Evolutionary conservation across 192 early-diverging fungal genomes (phyloP).

Genomic region (Mycoemilia scoparia): DNA sequence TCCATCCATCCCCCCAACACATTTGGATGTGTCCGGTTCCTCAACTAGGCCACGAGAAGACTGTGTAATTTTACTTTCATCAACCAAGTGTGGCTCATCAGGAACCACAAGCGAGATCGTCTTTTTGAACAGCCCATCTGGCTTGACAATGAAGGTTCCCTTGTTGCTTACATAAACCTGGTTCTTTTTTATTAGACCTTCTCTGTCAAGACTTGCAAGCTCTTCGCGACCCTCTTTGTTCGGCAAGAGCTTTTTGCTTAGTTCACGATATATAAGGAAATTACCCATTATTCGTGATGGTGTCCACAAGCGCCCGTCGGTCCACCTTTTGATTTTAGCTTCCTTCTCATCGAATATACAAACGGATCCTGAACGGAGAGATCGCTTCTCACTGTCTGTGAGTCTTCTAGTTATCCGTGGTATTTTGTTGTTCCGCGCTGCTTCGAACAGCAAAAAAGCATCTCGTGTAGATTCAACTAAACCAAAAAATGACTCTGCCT

Average conservation of each 20-base stretch:
- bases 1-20: too few relatives aligned
- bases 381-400: constrained; percentile 49
- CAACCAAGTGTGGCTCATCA: constrained; percentile 17
- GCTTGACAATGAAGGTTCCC: constrained; percentile 27
- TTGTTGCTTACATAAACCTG: constrained; percentile 16
- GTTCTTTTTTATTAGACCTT: constrained; percentile 1
- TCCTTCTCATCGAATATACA: constrained; percentile 76
- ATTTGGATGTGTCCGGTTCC: too few relatives aligned
- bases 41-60: too few relatives aligned
- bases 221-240: constrained; percentile 19
- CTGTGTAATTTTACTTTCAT: too few relatives aligned
- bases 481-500: too few relatives aligned
- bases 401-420: constrained; percentile 51
- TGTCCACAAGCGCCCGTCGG: constrained; percentile 65
- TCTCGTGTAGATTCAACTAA: constrained; percentile 60
- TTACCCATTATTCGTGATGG: constrained; percentile 67
- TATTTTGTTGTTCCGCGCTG: constrained; percentile 45
- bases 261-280: constrained; percentile 65
- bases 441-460: constrained; percentile 60
- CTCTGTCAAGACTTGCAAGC: constrained; percentile 1
- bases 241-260: constrained; percentile 33
- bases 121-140: constrained; percentile 54
- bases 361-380: constrained; percentile 56
- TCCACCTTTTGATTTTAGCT: constrained; percentile 74
- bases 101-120: constrained; percentile 55